phyloP scores from a whole-genome alignment of 2,329 filamentous ascomycete species.

The Aureobasidium lini region DNA sequence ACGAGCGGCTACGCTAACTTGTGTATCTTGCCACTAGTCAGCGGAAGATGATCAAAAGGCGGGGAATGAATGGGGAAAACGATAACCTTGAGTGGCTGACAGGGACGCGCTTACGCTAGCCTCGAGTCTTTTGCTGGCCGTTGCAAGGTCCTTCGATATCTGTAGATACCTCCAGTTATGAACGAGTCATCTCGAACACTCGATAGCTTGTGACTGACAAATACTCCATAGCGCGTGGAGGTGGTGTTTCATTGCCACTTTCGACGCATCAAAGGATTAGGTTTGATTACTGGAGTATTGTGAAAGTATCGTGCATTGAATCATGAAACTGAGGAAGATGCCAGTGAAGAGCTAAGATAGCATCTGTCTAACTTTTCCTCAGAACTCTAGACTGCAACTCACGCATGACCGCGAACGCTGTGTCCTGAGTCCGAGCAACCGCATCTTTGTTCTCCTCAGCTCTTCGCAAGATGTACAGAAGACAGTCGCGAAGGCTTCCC shows the following conservation, averaged over 20 bases:
- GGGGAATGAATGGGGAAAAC: not conserved
- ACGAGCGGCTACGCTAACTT: not conserved
- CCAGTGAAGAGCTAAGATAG: too few relatives aligned
- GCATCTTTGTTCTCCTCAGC: constrained; percentile 7
- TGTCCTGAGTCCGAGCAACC: not conserved
- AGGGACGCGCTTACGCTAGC: not conserved
- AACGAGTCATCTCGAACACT: too few relatives aligned
- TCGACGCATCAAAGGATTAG: too few relatives aligned
- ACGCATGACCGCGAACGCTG: not conserved
- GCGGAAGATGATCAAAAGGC: not conserved
- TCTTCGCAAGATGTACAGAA: not conserved
- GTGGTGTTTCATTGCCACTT: too few relatives aligned
- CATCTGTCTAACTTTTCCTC: not conserved
- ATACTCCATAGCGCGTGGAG: too few relatives aligned
- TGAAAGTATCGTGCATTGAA: too few relatives aligned
- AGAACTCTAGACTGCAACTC: not conserved
- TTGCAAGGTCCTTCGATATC: too few relatives aligned
- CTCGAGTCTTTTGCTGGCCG: not conserved
- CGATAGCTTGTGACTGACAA: too few relatives aligned
- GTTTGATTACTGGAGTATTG: too few relatives aligned
- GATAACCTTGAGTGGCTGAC: not conserved
- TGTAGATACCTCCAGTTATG: too few relatives aligned
- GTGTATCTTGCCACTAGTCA: not conserved
- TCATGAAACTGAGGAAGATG: too few relatives aligned
- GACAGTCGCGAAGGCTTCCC: not conserved